Base-by-base conservation (phyloP, 208 protist genomes). In the Ichthyophonus hoferi region DNA sequence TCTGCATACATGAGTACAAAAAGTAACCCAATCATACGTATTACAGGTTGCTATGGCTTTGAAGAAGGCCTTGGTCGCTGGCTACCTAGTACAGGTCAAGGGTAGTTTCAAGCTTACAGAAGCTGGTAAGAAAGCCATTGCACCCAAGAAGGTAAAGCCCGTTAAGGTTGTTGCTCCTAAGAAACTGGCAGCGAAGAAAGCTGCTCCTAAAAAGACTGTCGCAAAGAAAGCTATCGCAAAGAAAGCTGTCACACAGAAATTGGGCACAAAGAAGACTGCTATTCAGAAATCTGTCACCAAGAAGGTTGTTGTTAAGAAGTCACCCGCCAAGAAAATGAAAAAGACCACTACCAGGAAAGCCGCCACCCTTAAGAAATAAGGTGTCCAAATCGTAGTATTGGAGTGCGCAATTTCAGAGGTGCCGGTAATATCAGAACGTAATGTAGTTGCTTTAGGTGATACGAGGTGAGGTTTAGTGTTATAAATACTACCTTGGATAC, bases 131-230 rank as follows among this genome's bases (percentile, higher is more conserved):
- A 83, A 58, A 50, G 58, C 82, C 24, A 35, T 34, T 58, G 82
- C 42, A 39, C 17, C 77, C 34, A 38, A 35, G n/a, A 79, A 79
- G 33, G 7, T 14, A 31, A 42, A 12, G 7, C 17, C 42, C n/a
- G 34, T 34, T 12, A 86, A 79, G 43, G 82, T n/a, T 37, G 58
- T 79, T 79, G 82, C 82, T 35, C 2, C 24, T 12, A 86, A 83
- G 87, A 86, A 40, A 58, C 2, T 87, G 78, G 87, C 67, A 39
- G 77, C 77, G 2, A 86, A 86, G 82, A 86, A 86, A 35, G 82
- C 82, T 33, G 7, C 82, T 14, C 37, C 82, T 33, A 86, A 86
- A 35, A 86, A 86, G 35, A 35, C 42, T 40, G 31, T 31, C 2
- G 40, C 84, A 24, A 87, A 87, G 42, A 87, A 81, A 31, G 77